Conservation (phyloP, 805 yeast species). For the Candida loeiensis region DNA sequence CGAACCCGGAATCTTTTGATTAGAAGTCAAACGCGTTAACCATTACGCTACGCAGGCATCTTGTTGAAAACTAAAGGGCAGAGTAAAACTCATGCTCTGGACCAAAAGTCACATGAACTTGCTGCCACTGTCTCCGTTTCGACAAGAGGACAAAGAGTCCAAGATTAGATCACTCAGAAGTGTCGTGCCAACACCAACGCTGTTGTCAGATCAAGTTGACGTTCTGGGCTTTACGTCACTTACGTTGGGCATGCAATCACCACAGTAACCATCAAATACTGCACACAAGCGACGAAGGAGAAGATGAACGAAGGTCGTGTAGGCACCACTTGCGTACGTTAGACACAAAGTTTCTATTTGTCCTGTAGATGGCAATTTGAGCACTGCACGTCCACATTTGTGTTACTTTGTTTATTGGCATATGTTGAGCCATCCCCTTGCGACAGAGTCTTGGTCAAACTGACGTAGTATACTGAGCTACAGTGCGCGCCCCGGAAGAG, state of each 20-base stretch:
- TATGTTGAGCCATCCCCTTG: background rate
- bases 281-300: background rate
- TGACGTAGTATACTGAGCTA: too few species aligned
- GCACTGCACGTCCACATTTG: conserved; percentile 3
- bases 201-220: too few species aligned
- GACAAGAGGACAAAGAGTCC: too few species aligned
- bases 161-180: too few species aligned
- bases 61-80: background rate
- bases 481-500: too few species aligned
- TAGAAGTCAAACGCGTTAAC: conserved; percentile 25
- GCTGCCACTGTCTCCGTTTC: too few species aligned
- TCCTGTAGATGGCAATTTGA: background rate
- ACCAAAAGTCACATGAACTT: background rate
- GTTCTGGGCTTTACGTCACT: too few species aligned
- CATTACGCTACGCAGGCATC: conserved; percentile 21
- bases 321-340: background rate
- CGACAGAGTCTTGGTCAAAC: too few species aligned
- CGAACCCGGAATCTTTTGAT: conserved; percentile 24
- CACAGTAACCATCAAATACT: conserved; percentile 1
- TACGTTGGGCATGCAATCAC: too few species aligned
- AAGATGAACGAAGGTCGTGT: background rate
- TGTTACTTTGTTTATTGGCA: background rate
- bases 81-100: background rate
- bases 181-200: too few species aligned
- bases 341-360: background rate